These are phyloP conservation scores for Nitzschia putrida DNA, from an alignment of 108 stramenopile genomes.

Conservation along the genomic window DNA sequence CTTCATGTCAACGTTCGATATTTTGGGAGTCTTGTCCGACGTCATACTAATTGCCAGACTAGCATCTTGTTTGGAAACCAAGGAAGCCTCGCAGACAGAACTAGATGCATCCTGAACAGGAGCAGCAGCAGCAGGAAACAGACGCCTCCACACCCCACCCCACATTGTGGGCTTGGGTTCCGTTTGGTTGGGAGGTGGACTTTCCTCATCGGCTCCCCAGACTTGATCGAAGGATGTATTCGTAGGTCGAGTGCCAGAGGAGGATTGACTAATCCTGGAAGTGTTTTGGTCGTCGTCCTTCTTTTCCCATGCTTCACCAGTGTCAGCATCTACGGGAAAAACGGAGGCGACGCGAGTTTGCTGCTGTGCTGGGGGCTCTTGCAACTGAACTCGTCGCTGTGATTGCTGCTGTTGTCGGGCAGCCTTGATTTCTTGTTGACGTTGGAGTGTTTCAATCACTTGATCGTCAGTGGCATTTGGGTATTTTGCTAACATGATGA, in stretches of 20 bases:
- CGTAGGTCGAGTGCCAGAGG: background rate
- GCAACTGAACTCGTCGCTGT: conserved; percentile 4
- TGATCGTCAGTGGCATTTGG: conserved; percentile 25
- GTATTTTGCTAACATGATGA: conserved; percentile 28
- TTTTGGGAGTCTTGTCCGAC: conserved; percentile 27
- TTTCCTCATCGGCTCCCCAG: conserved; percentile 7
- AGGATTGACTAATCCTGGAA: background rate
- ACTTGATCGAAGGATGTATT: conserved; percentile 17
- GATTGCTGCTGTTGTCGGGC: conserved; percentile 14
- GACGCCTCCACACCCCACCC: background rate
- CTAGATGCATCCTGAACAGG: background rate
- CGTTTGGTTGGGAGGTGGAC: too few relatives aligned
- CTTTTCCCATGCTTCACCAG: conserved; percentile 15
- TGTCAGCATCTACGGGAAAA: conserved; percentile 18
- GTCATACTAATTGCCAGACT: conserved; percentile 11
- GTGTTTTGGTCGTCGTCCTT: background rate
- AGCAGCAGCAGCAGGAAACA: background rate
- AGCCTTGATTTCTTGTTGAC: conserved; percentile 7
- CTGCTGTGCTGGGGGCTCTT: background rate
- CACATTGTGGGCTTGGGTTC: background rate
- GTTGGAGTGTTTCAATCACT: background rate
- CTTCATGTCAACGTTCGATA: conserved; percentile 19
- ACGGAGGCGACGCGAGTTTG: background rate
- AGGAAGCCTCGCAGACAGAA: background rate
- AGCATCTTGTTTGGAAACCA: conserved; percentile 16